These are phyloP conservation scores for Bipolaris zeicola DNA, from an alignment of 2,329 filamentous ascomycete genomes.

Conservation along the genomic window DNA sequence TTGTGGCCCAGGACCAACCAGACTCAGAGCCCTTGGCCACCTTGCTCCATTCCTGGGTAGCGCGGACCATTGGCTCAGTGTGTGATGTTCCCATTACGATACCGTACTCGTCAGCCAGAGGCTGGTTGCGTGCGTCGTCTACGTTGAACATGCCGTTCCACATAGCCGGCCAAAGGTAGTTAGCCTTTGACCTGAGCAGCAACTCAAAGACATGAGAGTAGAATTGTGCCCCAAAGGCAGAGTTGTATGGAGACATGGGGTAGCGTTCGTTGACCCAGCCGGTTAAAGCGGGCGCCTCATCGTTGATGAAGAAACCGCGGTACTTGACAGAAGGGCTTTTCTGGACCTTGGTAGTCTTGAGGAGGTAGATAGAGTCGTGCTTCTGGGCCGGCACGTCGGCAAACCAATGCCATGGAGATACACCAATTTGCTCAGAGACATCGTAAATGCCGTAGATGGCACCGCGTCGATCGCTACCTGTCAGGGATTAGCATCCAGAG, in stretches of 20 bases:
- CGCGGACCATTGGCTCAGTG: slow-evolving; percentile 71
- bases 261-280: slow-evolving; percentile 68
- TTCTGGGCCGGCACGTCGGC: slow-evolving; percentile 64
- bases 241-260: slow-evolving; percentile 51
- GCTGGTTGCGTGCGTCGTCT: slow-evolving; percentile 71
- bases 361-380: slow-evolving; percentile 61
- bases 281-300: slow-evolving; percentile 70
- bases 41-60: slow-evolving; percentile 58
- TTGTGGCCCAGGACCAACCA: slow-evolving; percentile 71
- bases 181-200: slow-evolving; percentile 70
- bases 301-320: slow-evolving; percentile 72
- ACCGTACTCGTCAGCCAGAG: slow-evolving; percentile 73
- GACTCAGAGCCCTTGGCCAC: slow-evolving; percentile 56
- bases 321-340: slow-evolving; percentile 68
- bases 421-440: slow-evolving; percentile 73
- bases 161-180: slow-evolving; percentile 76
- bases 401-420: slow-evolving; percentile 73
- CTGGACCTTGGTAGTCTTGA: slow-evolving; percentile 61
- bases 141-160: slow-evolving; percentile 76
- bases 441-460: slow-evolving; percentile 75
- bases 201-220: slow-evolving; percentile 74
- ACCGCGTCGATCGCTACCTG: slow-evolving; percentile 65
- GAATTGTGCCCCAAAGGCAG: slow-evolving; percentile 62
- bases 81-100: slow-evolving; percentile 76
- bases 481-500: slow-evolving; percentile 10